phyloP scores from a whole-genome alignment of 2,329 filamentous ascomycete species.

The Akanthomyces muscarius region DNA sequence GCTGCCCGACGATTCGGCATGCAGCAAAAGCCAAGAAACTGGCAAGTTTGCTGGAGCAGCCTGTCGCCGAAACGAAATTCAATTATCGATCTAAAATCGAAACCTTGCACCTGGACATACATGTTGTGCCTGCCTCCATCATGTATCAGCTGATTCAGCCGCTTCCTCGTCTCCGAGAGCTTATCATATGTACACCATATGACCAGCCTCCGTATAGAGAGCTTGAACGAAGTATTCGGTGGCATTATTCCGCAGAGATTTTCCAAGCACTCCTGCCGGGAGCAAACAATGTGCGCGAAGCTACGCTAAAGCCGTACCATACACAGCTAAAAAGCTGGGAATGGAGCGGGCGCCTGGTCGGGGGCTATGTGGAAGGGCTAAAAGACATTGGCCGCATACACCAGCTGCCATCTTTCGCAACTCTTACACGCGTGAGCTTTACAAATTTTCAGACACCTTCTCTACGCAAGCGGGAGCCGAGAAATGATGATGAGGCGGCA shows the following conservation, averaged over 20 bases:
- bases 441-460: conserved; percentile 61
- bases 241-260: conserved; percentile 64
- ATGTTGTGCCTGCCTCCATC: conserved; percentile 48
- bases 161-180: conserved; percentile 61
- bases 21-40: conserved; percentile 43
- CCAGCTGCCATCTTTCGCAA: conserved; percentile 50
- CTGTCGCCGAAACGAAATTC: conserved; percentile 45
- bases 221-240: conserved; percentile 55
- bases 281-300: conserved; percentile 38
- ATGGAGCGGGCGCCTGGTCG: conserved; percentile 56
- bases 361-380: conserved; percentile 41
- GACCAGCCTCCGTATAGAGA: conserved; percentile 65
- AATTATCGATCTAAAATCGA: conserved; percentile 71
- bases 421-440: conserved; percentile 53
- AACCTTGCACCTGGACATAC: conserved; percentile 65
- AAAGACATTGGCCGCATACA: conserved; percentile 52
- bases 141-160: conserved; percentile 54
- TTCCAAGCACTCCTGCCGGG: conserved; percentile 58
- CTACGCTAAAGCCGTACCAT: conserved; percentile 26
- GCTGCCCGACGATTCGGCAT: conserved; percentile 58
- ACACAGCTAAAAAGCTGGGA: conserved; percentile 52
- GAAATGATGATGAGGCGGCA: conserved; percentile 30
- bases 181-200: conserved; percentile 68
- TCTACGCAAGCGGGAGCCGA: conserved; percentile 33
- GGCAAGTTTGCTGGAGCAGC: conserved; percentile 50